A percentile compares a stretch with the other conserved stretches of the same genome.
These are phyloP conservation scores for Evernia prunastri DNA, from an alignment of 495 filamentous ascomycete genomes.

Conservation along the genomic window DNA sequence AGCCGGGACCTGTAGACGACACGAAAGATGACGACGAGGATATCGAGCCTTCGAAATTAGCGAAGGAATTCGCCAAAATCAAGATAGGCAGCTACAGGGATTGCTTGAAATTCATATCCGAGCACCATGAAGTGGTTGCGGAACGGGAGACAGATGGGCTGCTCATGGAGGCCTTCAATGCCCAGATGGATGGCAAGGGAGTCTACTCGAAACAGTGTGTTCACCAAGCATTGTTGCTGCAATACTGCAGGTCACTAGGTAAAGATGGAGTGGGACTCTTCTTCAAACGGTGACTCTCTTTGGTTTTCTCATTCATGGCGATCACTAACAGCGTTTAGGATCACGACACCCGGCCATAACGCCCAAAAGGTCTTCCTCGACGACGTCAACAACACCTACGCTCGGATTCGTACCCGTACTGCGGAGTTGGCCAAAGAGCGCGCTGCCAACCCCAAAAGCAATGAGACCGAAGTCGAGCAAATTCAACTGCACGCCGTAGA, in stretches of 20 bases:
- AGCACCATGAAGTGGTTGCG: conserved; percentile 67
- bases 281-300: conserved; percentile 64
- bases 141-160: conserved; percentile 90
- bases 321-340: conserved; percentile 40
- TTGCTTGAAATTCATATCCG: conserved; percentile 64
- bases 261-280: conserved; percentile 84
- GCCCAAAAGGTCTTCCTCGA: conserved; percentile 88
- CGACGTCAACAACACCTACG: conserved; percentile 83
- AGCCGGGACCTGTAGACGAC: conserved; percentile 37
- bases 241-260: conserved; percentile 88
- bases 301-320: conserved; percentile 16
- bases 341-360: conserved; percentile 86
- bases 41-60: conserved; percentile 68
- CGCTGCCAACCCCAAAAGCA: conserved; percentile 55
- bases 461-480: conserved; percentile 71
- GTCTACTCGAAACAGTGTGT: conserved; percentile 82
- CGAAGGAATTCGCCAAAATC: conserved; percentile 71
- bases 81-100: conserved; percentile 65
- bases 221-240: conserved; percentile 84
- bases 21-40: conserved; percentile 60
- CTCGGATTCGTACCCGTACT: conserved; percentile 67
- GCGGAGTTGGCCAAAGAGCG: conserved; percentile 68
- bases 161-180: conserved; percentile 84
- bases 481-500: conserved; percentile 97
- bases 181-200: conserved; percentile 64